Evolutionary conservation across 495 filamentous ascomycete genomes (phyloP).

Genomic region (Talaromyces adpressus): DNA sequence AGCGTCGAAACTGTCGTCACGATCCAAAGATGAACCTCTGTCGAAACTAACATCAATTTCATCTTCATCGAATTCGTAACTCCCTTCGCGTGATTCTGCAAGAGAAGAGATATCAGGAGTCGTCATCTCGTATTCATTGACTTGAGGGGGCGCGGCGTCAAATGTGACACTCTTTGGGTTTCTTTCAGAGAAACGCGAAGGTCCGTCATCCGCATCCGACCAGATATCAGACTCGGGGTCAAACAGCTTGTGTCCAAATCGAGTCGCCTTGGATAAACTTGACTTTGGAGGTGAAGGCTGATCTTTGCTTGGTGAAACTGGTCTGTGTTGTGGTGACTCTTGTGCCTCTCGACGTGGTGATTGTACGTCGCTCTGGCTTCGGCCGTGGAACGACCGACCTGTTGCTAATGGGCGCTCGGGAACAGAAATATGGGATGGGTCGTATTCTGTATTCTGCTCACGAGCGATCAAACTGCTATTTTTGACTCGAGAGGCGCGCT

Average conservation of each 20-base stretch:
- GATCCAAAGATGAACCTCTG: constrained; percentile 55
- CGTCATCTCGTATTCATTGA: constrained; percentile 97
- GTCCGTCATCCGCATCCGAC: constrained; percentile 55
- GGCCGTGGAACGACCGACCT: constrained; percentile 46
- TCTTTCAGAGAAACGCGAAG: constrained; percentile 56
- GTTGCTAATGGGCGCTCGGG: constrained; percentile 72
- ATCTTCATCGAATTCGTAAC: constrained; percentile 79
- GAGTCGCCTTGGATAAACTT: constrained; percentile 62
- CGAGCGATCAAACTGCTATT: constrained; percentile 94
- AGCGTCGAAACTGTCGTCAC: constrained; percentile 88
- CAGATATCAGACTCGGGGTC: constrained; percentile 65
- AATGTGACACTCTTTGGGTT: constrained; percentile 96
- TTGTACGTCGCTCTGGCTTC: constrained; percentile 55
- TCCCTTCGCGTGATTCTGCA: constrained; percentile 79
- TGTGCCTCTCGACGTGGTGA: constrained; percentile 23
- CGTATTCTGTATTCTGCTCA: constrained; percentile 83
- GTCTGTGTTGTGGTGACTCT: constrained; percentile 17
- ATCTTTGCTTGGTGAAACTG: constrained; percentile 63
- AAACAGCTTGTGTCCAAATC: constrained; percentile 60
- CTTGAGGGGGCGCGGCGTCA: constrained; percentile 83
- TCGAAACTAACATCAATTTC: constrained; percentile 69
- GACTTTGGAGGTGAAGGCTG: constrained; percentile 78
- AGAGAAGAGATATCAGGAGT: constrained; percentile 90
- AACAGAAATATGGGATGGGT: constrained; percentile 66
- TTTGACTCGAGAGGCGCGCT: constrained; percentile 88